These are phyloP conservation scores for Zalaria obscura DNA, from an alignment of 2,329 filamentous ascomycete species.

Conservation along the genomic window DNA sequence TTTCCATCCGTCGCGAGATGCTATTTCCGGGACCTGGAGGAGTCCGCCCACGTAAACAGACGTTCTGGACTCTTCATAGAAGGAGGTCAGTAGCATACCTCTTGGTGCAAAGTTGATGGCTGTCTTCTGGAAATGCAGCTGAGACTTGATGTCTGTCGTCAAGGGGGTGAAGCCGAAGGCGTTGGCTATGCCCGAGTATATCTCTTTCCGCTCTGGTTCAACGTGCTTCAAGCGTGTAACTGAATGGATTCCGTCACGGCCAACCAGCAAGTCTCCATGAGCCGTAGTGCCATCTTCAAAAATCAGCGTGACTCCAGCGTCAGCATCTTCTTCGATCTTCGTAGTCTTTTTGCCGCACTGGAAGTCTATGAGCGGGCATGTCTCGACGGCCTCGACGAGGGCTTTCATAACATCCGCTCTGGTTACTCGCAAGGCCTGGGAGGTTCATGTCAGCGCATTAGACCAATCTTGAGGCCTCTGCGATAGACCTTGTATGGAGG, in stretches of 20 bases:
- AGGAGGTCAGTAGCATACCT: conserved; percentile 30
- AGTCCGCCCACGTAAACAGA: conserved; percentile 29
- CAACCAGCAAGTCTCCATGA: conserved; percentile 20
- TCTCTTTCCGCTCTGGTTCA: conserved; percentile 26
- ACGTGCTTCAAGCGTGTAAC: conserved; percentile 29
- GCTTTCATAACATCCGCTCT: conserved; percentile 29
- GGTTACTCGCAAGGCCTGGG: conserved; percentile 25
- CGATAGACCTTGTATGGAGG: conserved; percentile 24
- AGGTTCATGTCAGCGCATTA: neutral
- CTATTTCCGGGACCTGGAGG: conserved; percentile 29
- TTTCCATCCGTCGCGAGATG: conserved; percentile 31
- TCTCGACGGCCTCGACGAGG: conserved; percentile 24
- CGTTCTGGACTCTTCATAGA: conserved; percentile 20
- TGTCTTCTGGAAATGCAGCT: conserved; percentile 24
- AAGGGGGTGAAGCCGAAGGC: conserved; percentile 30
- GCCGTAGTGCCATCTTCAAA: conserved; percentile 21
- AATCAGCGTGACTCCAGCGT: conserved; percentile 17
- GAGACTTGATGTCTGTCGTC: conserved; percentile 13
- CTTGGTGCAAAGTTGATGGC: conserved; percentile 31
- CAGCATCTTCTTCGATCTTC: conserved; percentile 22
- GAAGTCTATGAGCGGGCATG: conserved; percentile 25
- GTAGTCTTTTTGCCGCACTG: conserved; percentile 28
- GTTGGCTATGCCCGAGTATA: conserved; percentile 31
- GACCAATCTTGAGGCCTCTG: no score
- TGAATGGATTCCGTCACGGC: conserved; percentile 24